Conservation (phyloP, 2,329 filamentous ascomycete genomes). For the Neophaeococcomyces aloes region DNA sequence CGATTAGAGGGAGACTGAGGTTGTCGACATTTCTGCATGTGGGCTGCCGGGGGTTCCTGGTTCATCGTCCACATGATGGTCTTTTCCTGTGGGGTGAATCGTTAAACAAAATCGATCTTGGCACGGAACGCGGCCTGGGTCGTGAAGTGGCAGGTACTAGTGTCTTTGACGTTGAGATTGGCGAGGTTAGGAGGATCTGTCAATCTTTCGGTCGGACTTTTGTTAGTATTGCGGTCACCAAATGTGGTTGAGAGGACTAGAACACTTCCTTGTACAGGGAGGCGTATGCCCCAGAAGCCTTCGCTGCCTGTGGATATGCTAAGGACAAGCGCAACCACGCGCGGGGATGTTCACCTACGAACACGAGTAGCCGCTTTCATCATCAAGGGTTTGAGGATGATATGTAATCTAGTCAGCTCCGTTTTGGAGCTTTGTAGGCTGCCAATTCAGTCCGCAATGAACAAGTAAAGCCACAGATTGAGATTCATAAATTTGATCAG, state of each 20-base stretch:
- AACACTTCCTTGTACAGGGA: constrained; percentile 27
- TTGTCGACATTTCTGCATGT: too few relatives aligned
- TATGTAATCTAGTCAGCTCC: constrained; percentile 36
- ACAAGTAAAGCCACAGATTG: constrained; percentile 33
- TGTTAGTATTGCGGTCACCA: constrained; percentile 30
- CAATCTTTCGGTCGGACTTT: constrained; percentile 32
- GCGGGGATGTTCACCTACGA: constrained; percentile 29
- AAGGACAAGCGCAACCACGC: constrained; percentile 33
- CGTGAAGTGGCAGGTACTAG: constrained; percentile 32
- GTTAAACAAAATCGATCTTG: too few relatives aligned
- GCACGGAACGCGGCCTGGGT: too few relatives aligned
- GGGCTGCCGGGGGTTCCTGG: too few relatives aligned
- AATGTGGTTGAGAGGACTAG: constrained; percentile 28
- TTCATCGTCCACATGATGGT: constrained; percentile 11
- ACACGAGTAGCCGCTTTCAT: constrained; percentile 36
- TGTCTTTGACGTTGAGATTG: constrained; percentile 35
- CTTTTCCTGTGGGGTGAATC: too few relatives aligned
- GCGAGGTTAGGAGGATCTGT: constrained; percentile 31
- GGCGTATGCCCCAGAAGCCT: constrained; percentile 32
- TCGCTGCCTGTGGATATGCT: constrained; percentile 36
- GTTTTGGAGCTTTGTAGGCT: constrained; percentile 39
- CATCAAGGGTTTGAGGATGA: constrained; percentile 36
- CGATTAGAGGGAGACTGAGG: too few relatives aligned
- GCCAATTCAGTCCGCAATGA: constrained; percentile 35
- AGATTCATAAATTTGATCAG: constrained; percentile 34